Conservation (phyloP, 805 yeast genomes). For the Teunomyces tritomae region DNA sequence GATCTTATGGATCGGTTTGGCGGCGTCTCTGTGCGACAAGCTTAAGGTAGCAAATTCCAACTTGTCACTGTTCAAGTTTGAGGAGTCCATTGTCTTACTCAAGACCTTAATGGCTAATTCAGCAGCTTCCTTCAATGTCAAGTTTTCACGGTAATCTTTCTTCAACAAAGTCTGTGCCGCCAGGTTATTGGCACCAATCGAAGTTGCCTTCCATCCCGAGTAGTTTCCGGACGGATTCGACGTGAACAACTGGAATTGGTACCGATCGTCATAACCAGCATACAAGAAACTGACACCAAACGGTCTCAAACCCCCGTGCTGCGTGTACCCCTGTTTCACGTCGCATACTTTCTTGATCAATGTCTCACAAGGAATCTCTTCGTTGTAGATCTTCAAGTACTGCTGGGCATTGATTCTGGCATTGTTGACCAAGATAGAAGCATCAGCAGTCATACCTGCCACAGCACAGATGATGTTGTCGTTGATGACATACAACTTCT, state of each 20-base stretch:
- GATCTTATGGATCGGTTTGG: conserved; percentile 61
- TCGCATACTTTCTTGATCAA: conserved; percentile 88
- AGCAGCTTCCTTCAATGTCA: conserved; percentile 70
- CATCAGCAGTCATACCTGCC: conserved; percentile 98
- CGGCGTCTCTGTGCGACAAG: conserved; percentile 46
- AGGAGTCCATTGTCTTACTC: conserved; percentile 89
- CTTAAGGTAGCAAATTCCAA: conserved; percentile 84
- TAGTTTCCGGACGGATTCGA: conserved; percentile 97
- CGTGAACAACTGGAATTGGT: conserved; percentile 88
- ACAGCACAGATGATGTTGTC: conserved; percentile 89
- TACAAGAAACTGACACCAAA: conserved; percentile 95
- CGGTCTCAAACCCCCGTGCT: conserved; percentile 97
- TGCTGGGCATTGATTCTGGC: conserved; percentile 85
- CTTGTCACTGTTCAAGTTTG: conserved; percentile 83
- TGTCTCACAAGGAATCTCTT: conserved; percentile 90
- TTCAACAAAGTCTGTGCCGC: conserved; percentile 95
- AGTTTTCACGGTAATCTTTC: conserved; percentile 88
- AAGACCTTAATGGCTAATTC: conserved; percentile 87
- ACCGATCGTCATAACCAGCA: conserved; percentile 91
- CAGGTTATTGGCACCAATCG: conserved; percentile 93
- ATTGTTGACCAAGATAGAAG: conserved; percentile 80
- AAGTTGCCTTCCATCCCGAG: conserved; percentile 97
- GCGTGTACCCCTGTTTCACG: conserved; percentile 96
- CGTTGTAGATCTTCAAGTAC: conserved; percentile 82
- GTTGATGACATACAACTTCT: conserved; percentile 83